Percentiles rank a stretch among this genome's conserved stretches.
phyloP scores from a whole-genome alignment of 78 protist genomes.

The Dictyostelium firmibasis region DNA sequence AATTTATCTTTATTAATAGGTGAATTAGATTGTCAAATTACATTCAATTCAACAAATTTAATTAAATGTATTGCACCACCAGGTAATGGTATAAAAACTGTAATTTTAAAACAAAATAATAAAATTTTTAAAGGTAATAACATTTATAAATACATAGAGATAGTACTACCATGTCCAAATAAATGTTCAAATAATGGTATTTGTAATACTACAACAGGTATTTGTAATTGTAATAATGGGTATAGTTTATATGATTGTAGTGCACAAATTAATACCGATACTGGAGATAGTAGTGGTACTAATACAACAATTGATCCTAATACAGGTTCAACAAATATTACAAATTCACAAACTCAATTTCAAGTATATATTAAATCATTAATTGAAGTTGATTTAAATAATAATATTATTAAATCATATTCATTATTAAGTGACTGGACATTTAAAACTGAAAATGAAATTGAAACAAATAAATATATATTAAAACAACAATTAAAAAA shows the following conservation, averaged over 20 bases:
- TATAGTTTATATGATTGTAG: neutral
- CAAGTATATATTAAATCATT: neutral
- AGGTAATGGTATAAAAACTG: neutral
- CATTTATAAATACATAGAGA: neutral
- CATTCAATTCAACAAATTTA: neutral
- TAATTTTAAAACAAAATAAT: neutral
- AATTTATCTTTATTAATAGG: neutral
- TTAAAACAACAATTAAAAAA: neutral
- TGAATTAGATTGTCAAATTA: neutral
- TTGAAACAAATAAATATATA: neutral
- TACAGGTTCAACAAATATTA: neutral
- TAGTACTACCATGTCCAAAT: neutral
- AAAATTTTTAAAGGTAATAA: neutral
- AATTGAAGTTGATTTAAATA: neutral
- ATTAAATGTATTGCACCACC: neutral
- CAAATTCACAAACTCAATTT: neutral
- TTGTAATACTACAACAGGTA: neutral
- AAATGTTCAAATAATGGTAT: neutral
- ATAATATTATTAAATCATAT: neutral
- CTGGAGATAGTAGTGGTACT: neutral
- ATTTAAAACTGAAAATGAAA: neutral
- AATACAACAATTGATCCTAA: neutral
- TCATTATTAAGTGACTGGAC: neutral
- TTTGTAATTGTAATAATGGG: neutral
- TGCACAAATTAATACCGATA: neutral